Conservation (phyloP, 2,329 filamentous ascomycete genomes). For the Venturia aucupariae region DNA sequence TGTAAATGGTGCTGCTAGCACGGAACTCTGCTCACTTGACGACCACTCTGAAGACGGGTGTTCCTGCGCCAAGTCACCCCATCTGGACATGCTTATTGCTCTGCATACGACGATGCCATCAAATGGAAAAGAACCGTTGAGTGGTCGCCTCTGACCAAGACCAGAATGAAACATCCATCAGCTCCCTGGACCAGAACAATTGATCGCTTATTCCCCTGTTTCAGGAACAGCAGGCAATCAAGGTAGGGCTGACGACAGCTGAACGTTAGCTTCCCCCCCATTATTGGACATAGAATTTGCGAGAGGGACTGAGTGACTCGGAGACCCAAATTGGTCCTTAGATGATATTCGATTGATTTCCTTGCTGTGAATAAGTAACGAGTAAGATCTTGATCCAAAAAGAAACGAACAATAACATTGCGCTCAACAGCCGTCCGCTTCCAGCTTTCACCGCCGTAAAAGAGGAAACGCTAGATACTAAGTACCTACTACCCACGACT, state of each 20-base stretch:
- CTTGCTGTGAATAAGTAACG: not conserved
- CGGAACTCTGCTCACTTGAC: not conserved
- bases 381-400: not conserved
- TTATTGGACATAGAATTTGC: no score
- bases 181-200: not conserved
- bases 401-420: not conserved
- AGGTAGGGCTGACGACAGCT: constrained; percentile 4
- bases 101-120: not conserved
- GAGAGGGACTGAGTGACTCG: not conserved
- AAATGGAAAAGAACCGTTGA: not conserved
- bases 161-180: not conserved
- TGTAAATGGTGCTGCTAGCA: not conserved
- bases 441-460: not conserved
- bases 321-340: not conserved
- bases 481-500: not conserved
- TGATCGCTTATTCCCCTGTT: constrained; percentile 2
- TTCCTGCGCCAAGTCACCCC: not conserved
- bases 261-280: not conserved
- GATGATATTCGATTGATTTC: not conserved
- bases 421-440: not conserved
- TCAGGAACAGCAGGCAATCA: constrained; percentile 1
- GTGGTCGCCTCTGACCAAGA: not conserved
- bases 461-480: not conserved
- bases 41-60: not conserved
- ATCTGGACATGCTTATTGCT: not conserved